Evolutionary conservation across 495 filamentous ascomycete genomes (phyloP), one percentile per base, ranked within the genome.

Genomic region (Penicillium paradoxum): DNA sequence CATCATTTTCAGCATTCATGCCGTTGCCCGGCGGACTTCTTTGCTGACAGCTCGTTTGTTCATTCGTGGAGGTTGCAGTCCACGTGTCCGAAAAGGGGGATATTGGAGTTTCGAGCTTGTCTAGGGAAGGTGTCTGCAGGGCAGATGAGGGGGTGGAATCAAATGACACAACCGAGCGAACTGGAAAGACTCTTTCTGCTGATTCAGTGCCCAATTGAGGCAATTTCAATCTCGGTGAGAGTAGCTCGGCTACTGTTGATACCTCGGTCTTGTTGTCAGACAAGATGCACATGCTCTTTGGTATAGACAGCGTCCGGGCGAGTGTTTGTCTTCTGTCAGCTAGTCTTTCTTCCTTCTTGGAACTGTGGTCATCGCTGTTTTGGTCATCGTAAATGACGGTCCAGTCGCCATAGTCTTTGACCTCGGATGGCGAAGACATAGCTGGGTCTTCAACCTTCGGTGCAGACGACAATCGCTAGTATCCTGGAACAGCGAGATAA

Each of bases 141-240:
- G 60, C 58, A 3, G 66, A 67, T 6, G 66, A 69, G 4, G 54
- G 54, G 1, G 44, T 59, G 6, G 60, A 59, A 37, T 66, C 61
- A 4, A 64, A 57, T 0, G 63, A 64, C 21, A 66, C 45, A 1
- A 59, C 53, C 2, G 63, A 66, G 6, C 60, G 63, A 9, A 66
- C 51, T 1, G 63, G 63, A 18, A 66, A 66, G 9, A 66, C 53
- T n/a, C 61, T 56, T 37, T 66, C 63, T 3, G 47, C 37, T 1
- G 49, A 56, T 0, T 64, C 56, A 17, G 37, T 56, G 14, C 58
- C 50, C 4, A 66, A 25, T n/a, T 52, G 48, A n/a, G 63, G 63
- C 3, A 66, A 51, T 32, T 59, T 58, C 34, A 62, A 21, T 24
- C 55, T 64, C 13, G 57, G 39, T 1, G 55, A 56, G 25, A 45